Conservation (phyloP, 805 yeast genomes). For the Wickerhamiella azymoides region DNA sequence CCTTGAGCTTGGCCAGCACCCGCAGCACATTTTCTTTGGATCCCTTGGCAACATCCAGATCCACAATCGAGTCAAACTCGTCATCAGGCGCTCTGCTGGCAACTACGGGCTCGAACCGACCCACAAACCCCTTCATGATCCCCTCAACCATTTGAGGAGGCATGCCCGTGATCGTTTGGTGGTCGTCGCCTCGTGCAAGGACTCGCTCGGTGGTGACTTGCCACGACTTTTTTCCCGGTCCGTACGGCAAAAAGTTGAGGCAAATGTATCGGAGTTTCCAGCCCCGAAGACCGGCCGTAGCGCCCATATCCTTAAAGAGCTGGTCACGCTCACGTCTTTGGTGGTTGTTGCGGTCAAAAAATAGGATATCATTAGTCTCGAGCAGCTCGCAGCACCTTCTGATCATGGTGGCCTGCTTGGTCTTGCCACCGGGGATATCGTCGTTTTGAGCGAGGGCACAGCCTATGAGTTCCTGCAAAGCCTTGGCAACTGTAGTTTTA, state of each 20-base stretch:
- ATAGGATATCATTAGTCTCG: constrained; percentile 34
- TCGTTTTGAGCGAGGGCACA: constrained; percentile 81
- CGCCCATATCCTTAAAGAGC: constrained; percentile 41
- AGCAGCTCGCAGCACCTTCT: constrained; percentile 22
- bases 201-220: constrained; percentile 47
- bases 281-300: constrained; percentile 31
- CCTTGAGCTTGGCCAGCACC: constrained; percentile 30
- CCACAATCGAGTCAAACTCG: constrained; percentile 49
- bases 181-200: constrained; percentile 64
- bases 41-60: constrained; percentile 38
- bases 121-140: constrained; percentile 63
- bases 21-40: constrained; percentile 36
- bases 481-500: constrained; percentile 66
- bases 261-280: constrained; percentile 47
- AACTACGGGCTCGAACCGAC: constrained; percentile 51
- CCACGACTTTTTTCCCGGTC: constrained; percentile 30
- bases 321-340: constrained; percentile 53
- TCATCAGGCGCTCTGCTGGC: constrained; percentile 41
- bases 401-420: constrained; percentile 24
- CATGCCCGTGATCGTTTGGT: constrained; percentile 58
- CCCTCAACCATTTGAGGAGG: constrained; percentile 38
- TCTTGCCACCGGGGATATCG: constrained; percentile 30
- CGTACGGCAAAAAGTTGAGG: constrained; percentile 45
- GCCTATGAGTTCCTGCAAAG: constrained; percentile 42
- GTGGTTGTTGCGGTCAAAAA: constrained; percentile 79